These are phyloP conservation scores for Arthrinium puccinioides DNA, from an alignment of 2,329 filamentous ascomycete species.

Conservation along the genomic window DNA sequence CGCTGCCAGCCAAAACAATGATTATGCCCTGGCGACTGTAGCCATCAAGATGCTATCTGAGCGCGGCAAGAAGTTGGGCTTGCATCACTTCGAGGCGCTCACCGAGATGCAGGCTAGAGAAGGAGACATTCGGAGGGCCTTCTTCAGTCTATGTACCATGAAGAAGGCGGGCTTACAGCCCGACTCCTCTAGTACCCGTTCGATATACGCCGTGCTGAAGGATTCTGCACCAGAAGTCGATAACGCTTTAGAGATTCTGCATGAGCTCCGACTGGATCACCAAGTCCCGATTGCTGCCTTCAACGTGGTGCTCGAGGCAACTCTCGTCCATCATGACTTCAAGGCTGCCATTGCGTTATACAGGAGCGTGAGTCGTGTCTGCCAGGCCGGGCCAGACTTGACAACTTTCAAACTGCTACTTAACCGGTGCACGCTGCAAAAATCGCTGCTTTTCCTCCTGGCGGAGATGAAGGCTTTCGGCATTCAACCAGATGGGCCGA, in stretches of 20 bases:
- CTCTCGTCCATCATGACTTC: constrained; percentile 13
- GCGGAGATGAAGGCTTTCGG: constrained; percentile 29
- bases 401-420: constrained; percentile 29
- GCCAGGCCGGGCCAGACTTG: constrained; percentile 23
- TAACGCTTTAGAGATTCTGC: constrained; percentile 49
- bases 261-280: constrained; percentile 37
- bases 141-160: constrained; percentile 71
- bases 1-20: constrained; percentile 61
- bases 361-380: constrained; percentile 27
- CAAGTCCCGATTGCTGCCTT: constrained; percentile 29
- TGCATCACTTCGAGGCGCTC: constrained; percentile 74
- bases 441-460: constrained; percentile 24
- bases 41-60: constrained; percentile 60
- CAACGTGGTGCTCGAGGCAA: constrained; percentile 33
- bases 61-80: constrained; percentile 48
- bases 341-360: constrained; percentile 27
- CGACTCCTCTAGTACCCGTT: constrained; percentile 52
- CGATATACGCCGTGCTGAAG: constrained; percentile 52
- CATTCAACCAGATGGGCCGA: constrained; percentile 19
- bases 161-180: constrained; percentile 51
- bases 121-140: constrained; percentile 56
- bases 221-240: constrained; percentile 35
- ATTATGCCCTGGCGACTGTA: constrained; percentile 61
- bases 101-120: constrained; percentile 59
- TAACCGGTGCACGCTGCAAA: constrained; percentile 14